phyloP scores from a whole-genome alignment of 2,329 filamentous ascomycete species.

The Talaromyces sp. region DNA sequence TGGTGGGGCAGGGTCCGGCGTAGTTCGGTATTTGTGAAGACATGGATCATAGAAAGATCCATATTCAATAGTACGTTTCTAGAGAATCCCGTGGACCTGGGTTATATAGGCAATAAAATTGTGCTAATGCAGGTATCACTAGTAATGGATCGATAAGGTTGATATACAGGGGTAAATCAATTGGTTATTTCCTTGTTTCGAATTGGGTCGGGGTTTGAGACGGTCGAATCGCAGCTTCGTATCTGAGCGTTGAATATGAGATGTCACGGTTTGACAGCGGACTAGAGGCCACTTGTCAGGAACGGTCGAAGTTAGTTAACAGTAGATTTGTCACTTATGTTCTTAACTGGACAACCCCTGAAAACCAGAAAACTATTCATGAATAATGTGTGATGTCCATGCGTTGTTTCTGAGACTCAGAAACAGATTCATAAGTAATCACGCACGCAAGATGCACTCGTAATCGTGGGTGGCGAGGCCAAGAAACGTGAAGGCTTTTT shows the following conservation, averaged over 20 bases:
- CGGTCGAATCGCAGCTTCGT: constrained; percentile 9
- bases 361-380: too few species aligned
- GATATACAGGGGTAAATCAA: neutral
- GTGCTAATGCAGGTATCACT: constrained; percentile 17
- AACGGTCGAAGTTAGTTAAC: neutral
- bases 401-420: too few species aligned
- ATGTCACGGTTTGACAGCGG: neutral
- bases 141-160: constrained; percentile 11
- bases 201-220: neutral
- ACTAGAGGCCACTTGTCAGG: neutral
- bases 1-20: neutral
- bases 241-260: constrained; percentile 11
- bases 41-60: constrained; percentile 17
- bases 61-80: constrained; percentile 16
- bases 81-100: constrained; percentile 12
- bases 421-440: neutral
- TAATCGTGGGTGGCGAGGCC: constrained; percentile 11
- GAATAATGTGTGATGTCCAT: too few species aligned
- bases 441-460: neutral
- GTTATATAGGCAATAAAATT: neutral
- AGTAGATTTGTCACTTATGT: neutral
- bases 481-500: constrained; percentile 1
- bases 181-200: neutral
- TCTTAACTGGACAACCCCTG: neutral
- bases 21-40: neutral